These are phyloP conservation scores for Phytophthora chlamydospora DNA, from an alignment of 352 stramenopile species.

Conservation along the genomic window DNA sequence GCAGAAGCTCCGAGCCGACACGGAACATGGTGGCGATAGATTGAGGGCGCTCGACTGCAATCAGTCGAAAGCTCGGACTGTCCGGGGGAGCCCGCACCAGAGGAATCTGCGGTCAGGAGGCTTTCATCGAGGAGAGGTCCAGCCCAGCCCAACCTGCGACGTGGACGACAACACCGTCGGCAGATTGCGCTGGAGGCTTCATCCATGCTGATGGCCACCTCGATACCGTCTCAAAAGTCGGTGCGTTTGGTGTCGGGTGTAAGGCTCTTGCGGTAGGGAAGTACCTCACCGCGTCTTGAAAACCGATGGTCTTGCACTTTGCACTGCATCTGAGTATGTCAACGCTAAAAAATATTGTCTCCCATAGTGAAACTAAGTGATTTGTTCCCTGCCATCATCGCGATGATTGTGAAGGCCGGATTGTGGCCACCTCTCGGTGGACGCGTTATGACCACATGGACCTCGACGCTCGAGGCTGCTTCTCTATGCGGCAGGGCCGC, in stretches of 20 bases:
- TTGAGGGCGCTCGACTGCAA: constrained; percentile 7
- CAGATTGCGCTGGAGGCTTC: constrained; percentile 13
- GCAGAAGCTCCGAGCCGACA: constrained; percentile 19
- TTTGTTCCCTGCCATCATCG: neutral
- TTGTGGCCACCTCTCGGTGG: constrained; percentile 5
- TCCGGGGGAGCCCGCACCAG: constrained; percentile 10
- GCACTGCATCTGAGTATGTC: neutral
- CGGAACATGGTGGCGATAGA: constrained; percentile 18
- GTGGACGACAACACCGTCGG: neutral
- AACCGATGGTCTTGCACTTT: neutral
- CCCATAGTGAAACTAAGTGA: constrained; percentile 12
- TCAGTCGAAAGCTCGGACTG: constrained; percentile 15
- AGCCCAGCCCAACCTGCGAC: neutral
- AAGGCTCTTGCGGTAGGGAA: constrained; percentile 6
- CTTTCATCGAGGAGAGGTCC: constrained; percentile 6
- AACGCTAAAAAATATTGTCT: constrained; percentile 6
- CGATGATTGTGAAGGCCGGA: constrained; percentile 5
- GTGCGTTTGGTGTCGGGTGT: constrained; percentile 6
- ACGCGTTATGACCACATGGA: neutral
- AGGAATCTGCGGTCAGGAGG: constrained; percentile 24
- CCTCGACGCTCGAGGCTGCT: neutral
- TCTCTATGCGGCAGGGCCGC: neutral
- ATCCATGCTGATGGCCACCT: constrained; percentile 19
- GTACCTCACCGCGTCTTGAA: neutral
- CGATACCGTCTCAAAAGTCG: constrained; percentile 12